A percentile compares a stretch with the other conserved stretches of the same genome.
These are phyloP conservation scores for Globisporangium megalacanthum DNA, from an alignment of 352 stramenopile genomes.

Conservation along the genomic window DNA sequence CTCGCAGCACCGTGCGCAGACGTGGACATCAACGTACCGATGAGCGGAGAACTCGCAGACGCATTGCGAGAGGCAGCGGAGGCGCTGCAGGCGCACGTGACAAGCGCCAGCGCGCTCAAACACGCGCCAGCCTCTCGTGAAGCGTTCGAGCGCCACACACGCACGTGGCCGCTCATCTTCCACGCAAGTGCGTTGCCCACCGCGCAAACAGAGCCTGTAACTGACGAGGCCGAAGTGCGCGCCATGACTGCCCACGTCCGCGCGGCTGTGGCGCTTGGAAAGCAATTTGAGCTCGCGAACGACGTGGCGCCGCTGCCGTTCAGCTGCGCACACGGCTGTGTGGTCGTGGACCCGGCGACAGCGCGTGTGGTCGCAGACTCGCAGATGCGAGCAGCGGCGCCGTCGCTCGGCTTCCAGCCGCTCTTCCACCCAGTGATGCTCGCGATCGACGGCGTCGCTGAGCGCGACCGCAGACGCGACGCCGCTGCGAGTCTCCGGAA, in stretches of 20 bases:
- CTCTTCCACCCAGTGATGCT: conserved; percentile 71
- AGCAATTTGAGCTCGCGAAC: conserved; percentile 12
- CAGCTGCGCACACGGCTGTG: conserved; percentile 44
- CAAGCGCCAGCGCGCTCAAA: conserved; percentile 49
- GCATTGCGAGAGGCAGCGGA: conserved; percentile 18
- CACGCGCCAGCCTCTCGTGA: conserved; percentile 47
- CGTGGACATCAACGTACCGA: neutral
- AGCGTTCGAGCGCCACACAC: conserved; percentile 54
- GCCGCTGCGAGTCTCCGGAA: conserved; percentile 18
- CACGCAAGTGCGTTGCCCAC: conserved; percentile 58
- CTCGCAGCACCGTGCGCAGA: conserved; percentile 34
- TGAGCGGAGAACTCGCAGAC: conserved; percentile 3
- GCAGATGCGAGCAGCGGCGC: neutral
- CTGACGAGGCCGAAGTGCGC: conserved; percentile 22
- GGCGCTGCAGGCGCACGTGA: conserved; percentile 43
- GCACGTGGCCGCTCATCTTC: conserved; percentile 71
- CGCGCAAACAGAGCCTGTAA: conserved; percentile 31
- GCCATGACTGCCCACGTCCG: conserved; percentile 26
- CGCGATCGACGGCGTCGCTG: conserved; percentile 58
- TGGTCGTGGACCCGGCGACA: conserved; percentile 44
- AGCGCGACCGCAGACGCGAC: conserved; percentile 45
- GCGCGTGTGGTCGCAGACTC: conserved; percentile 26
- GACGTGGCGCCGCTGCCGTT: conserved; percentile 3
- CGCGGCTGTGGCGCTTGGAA: conserved; percentile 18
- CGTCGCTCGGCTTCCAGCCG: conserved; percentile 30